phyloP scores from a whole-genome alignment of 2,329 filamentous ascomycete species.

The Claviceps humidiphila region DNA sequence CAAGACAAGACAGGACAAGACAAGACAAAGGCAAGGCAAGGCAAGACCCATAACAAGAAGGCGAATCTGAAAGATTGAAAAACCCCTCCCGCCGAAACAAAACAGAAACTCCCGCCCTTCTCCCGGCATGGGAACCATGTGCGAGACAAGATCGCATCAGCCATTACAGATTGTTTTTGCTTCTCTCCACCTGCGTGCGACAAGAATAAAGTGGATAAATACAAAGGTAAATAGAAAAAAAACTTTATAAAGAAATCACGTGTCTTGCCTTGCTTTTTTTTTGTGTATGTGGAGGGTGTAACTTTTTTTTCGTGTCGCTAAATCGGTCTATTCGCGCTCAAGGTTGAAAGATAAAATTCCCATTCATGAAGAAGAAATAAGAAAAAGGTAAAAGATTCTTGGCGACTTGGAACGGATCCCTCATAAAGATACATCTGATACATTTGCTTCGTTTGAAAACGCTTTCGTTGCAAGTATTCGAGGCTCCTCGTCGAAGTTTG shows the following conservation, averaged over 20 bases:
- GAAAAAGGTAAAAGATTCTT: neutral
- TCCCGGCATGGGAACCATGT: neutral
- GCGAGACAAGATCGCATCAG: neutral
- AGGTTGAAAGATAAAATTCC: neutral
- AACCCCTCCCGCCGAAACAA: neutral
- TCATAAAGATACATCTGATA: neutral
- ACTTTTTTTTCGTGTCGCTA: neutral
- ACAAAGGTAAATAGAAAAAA: neutral
- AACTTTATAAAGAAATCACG: neutral
- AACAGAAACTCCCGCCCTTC: neutral
- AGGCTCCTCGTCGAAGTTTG: neutral
- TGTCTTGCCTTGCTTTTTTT: neutral
- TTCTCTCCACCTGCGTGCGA: neutral
- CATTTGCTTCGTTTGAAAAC: neutral
- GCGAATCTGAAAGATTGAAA: neutral
- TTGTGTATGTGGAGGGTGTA: neutral
- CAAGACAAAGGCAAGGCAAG: neutral
- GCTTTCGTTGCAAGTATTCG: conserved; percentile 1
- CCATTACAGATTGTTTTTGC: neutral
- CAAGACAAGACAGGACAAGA: neutral
- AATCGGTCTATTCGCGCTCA: conserved; percentile 5
- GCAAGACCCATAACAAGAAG: neutral
- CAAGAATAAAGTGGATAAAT: neutral
- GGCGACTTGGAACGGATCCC: neutral
- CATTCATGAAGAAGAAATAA: neutral